phyloP scores from a whole-genome alignment of 176 grass and related monocot species.

The Triticum timopheevii region DNA sequence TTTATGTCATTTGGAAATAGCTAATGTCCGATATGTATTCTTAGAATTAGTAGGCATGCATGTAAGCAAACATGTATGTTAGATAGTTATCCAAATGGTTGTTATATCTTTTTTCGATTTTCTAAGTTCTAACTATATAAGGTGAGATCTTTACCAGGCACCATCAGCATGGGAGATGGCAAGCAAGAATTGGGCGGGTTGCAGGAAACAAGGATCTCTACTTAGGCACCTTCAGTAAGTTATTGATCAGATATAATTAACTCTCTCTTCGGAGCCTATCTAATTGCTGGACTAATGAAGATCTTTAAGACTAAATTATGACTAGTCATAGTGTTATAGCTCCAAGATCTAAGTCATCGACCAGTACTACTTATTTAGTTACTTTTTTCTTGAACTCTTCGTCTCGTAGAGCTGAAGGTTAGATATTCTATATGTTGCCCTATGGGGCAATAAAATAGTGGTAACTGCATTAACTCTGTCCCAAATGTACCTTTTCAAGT shows the following conservation, averaged over 20 bases:
- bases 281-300: slow-evolving; percentile 26
- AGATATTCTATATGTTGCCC: slow-evolving; percentile 44
- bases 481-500: slow-evolving; percentile 56
- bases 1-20: not conserved
- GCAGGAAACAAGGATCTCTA: slow-evolving; percentile 79
- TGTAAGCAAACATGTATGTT: not conserved
- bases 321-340: slow-evolving; percentile 28
- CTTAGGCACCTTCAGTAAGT: slow-evolving; percentile 79
- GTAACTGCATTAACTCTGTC: slow-evolving; percentile 45
- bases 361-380: slow-evolving; percentile 38
- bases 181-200: slow-evolving; percentile 79
- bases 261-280: not conserved
- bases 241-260: not conserved
- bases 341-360: slow-evolving; percentile 46
- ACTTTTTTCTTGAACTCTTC: slow-evolving; percentile 54
- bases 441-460: slow-evolving; percentile 52
- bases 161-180: slow-evolving; percentile 79
- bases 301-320: slow-evolving; percentile 36
- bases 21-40: not conserved
- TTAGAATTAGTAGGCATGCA: not conserved
- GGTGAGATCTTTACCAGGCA: slow-evolving; percentile 44
- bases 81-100: not conserved
- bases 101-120: not conserved
- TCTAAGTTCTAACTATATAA: not conserved
- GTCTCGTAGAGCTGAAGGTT: slow-evolving; percentile 58